Percentiles rank a stretch among this genome's conserved stretches.
These are phyloP conservation scores for Musa schizocarpa DNA, from an alignment of 176 grass and related monocot genomes.

Conservation along the genomic window DNA sequence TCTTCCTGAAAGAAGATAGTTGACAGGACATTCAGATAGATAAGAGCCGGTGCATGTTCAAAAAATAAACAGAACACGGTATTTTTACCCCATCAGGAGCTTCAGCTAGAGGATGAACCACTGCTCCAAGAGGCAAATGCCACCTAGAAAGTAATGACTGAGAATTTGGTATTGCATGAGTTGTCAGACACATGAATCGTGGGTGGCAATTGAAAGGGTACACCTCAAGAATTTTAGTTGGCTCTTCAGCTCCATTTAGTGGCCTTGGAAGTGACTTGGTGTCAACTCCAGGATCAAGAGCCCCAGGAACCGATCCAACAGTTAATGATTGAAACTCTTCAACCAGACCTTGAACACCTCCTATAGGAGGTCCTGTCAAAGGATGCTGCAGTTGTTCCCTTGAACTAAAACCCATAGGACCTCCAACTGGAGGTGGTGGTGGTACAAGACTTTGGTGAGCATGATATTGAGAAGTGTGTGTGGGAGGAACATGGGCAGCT, in stretches of 20 bases:
- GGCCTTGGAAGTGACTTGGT: slow-evolving; percentile 69
- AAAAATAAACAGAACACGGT: neutral
- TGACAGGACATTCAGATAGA: slow-evolving; percentile 17
- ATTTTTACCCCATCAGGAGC: slow-evolving; percentile 87
- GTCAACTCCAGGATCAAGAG: slow-evolving; percentile 63
- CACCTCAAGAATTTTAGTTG: slow-evolving; percentile 43
- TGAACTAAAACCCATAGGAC: slow-evolving; percentile 8
- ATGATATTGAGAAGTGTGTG: slow-evolving; percentile 9
- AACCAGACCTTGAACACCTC: slow-evolving; percentile 51
- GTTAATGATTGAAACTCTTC: slow-evolving; percentile 95
- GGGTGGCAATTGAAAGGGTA: slow-evolving; percentile 83
- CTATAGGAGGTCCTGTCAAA: slow-evolving; percentile 35
- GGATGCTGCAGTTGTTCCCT: slow-evolving; percentile 41
- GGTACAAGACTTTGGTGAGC: slow-evolving; percentile 25
- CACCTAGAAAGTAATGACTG: slow-evolving; percentile 83
- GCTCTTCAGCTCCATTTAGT: slow-evolving; percentile 62
- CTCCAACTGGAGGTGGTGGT: slow-evolving; percentile 35
- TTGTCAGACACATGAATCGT: slow-evolving; percentile 82
- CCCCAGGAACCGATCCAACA: slow-evolving; percentile 58
- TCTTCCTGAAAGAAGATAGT: slow-evolving; percentile 49
- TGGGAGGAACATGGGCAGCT: slow-evolving; percentile 14
- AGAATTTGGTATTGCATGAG: slow-evolving; percentile 68
- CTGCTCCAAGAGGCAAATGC: slow-evolving; percentile 88
- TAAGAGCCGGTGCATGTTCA: neutral
- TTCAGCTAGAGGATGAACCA: slow-evolving; percentile 79